Evolutionary conservation across 495 filamentous ascomycete genomes (phyloP).

Genomic region (Penicillium goetzii): DNA sequence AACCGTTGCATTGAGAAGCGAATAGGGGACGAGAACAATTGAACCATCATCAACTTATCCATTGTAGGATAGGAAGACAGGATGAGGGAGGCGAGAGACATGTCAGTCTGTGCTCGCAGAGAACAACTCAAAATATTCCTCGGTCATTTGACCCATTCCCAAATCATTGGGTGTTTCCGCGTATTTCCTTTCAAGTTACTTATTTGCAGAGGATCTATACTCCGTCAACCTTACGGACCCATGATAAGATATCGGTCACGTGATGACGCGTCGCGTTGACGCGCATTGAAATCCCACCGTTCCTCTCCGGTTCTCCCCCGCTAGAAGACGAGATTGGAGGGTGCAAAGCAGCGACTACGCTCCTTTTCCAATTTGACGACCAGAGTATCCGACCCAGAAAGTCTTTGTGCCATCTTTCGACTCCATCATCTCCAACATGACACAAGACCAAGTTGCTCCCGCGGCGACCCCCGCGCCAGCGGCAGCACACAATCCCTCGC

Average conservation of each 20-base stretch:
- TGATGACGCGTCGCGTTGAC: conserved; percentile 29
- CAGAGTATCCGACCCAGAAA: neutral
- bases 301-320: neutral
- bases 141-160: too few species aligned
- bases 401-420: neutral
- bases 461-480: conserved; percentile 11
- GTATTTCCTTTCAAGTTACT: too few species aligned
- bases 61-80: too few species aligned
- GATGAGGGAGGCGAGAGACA: too few species aligned
- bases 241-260: conserved; percentile 19
- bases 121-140: too few species aligned
- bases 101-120: too few species aligned
- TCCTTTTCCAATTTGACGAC: neutral
- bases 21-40: too few species aligned
- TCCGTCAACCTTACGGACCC: too few species aligned
- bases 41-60: too few species aligned
- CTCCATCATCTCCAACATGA: conserved; percentile 25
- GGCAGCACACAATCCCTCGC: conserved; percentile 33
- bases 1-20: too few species aligned
- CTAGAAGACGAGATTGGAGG: neutral
- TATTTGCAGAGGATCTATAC: too few species aligned
- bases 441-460: conserved; percentile 29
- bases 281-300: conserved; percentile 10
- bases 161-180: too few species aligned
- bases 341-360: neutral